These are phyloP conservation scores for Scopulariopsis brevicaulis DNA, from an alignment of 2,329 filamentous ascomycete species.

Conservation along the genomic window DNA sequence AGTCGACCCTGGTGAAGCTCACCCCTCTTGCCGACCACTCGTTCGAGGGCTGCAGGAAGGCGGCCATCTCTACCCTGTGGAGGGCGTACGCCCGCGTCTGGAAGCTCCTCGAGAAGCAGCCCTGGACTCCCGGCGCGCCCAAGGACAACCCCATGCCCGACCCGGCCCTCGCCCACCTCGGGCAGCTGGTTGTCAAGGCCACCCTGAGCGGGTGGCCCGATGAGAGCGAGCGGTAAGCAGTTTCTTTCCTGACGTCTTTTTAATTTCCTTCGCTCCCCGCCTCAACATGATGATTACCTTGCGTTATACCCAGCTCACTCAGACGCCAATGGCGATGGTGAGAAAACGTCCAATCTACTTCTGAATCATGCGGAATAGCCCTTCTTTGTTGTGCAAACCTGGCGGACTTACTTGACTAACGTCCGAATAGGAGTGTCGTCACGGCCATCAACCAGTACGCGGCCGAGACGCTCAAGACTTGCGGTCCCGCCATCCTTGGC, in stretches of 20 bases:
- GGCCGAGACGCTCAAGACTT: conserved; percentile 79
- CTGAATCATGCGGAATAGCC: conserved; percentile 18
- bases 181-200: conserved; percentile 71
- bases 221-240: conserved; percentile 83
- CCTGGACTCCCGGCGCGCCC: conserved; percentile 37
- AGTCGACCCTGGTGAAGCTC: conserved; percentile 76
- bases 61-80: conserved; percentile 84
- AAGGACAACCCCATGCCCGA: conserved; percentile 50
- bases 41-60: conserved; percentile 90
- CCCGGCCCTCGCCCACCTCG: conserved; percentile 48
- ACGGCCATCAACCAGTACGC: conserved; percentile 94
- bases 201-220: conserved; percentile 81
- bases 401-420: conserved; percentile 25
- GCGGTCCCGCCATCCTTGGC: conserved; percentile 74
- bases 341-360: conserved; percentile 53
- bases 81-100: conserved; percentile 87
- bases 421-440: conserved; percentile 57
- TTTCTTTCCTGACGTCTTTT: conserved; percentile 5
- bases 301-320: conserved; percentile 99
- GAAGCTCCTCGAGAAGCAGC: conserved; percentile 69
- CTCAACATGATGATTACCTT: conserved; percentile 67
- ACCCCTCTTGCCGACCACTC: conserved; percentile 74
- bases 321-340: conserved; percentile 86
- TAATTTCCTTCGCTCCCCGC: conserved; percentile 7
- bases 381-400: conserved; percentile 7